Base-by-base conservation (phyloP, 2,329 filamentous ascomycete genomes). In the Chrysoporthe cubensis region DNA sequence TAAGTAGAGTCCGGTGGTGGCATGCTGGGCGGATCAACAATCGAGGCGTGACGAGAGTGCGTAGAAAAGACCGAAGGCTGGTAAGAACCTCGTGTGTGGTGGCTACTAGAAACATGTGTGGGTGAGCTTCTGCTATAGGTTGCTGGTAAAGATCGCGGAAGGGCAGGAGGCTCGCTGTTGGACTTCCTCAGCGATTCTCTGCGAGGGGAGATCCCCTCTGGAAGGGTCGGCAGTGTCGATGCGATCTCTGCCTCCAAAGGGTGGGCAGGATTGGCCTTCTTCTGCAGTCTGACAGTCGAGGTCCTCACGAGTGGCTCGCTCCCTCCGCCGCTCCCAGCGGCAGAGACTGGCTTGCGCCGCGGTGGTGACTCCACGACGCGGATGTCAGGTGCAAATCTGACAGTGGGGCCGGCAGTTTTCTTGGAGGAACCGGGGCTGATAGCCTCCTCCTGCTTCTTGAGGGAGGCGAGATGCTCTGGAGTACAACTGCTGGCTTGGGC, bases 1-100 rank as follows among this genome's bases (percentile, higher is more conserved):
- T 91, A 93, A 5, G 88, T 85, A 1, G 86, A 83, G 71, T 92
- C 90, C 46, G 88, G 85, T 3, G 89, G 87, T 5, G 84, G 84
- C 75, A 91, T 88, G 69, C 83, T 80, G 2, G 85, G 85, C 4
- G 87, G 85, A 63, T 90, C 89, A 65, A 84, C 78, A 67, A 88
- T 81, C 9, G 86, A 88, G 34, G 80, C 87, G 34, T 80, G 82
- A 18, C 78, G 76, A 42, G 63, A 65, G 67, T 79, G 79, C 16
- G 73, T 76, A 70, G 85, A 87, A 63, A 80, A 78, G 68, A 86
- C 76, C 44, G 85, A 87, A 2, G 85, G 80, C 70, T 87, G 84
- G 72, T 88, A 88, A n/a, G 81, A 78, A 70, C 78, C 79, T 63
- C 81, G 78, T 16, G 78, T 79, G 64, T 80, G 77, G 69, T 80